These are phyloP conservation scores for Ceratobasidium sp. DNA, from an alignment of 1,284 basidiomycete genomes.

Conservation along the genomic window DNA sequence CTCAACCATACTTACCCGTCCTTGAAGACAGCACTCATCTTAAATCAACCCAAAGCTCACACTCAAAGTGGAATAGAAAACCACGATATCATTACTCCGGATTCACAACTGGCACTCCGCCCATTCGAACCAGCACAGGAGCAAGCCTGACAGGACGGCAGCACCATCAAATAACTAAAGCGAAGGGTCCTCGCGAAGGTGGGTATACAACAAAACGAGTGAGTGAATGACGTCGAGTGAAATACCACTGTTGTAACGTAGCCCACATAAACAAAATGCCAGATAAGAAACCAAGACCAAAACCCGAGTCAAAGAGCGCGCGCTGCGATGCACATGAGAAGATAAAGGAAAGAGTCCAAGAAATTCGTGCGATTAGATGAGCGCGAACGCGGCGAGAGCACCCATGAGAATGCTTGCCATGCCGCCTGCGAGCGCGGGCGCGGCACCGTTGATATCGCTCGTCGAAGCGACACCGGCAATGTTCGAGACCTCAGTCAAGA, in stretches of 20 bases:
- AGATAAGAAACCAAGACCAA: constrained; percentile 3
- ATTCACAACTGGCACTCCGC: too few species aligned
- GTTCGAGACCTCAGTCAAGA: constrained; percentile 54
- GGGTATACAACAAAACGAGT: constrained; percentile 36
- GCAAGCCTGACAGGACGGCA: too few species aligned
- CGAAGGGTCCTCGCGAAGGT: too few species aligned
- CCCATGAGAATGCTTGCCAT: constrained; percentile 17
- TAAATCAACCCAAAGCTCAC: too few species aligned
- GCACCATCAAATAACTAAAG: too few species aligned
- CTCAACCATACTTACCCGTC: too few species aligned
- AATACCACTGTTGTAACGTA: constrained; percentile 23
- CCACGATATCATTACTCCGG: too few species aligned
- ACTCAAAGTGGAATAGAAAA: too few species aligned
- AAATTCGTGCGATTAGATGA: constrained; percentile 8
- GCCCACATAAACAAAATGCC: constrained; percentile 4
- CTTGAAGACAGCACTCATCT: too few species aligned
- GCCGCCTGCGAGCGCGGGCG: constrained; percentile 1
- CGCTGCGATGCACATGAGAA: neutral
- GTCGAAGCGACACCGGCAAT: constrained; percentile 20
- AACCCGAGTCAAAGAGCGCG: constrained; percentile 9
- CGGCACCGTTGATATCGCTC: constrained; percentile 16
- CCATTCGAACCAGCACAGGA: too few species aligned
- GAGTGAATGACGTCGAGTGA: constrained; percentile 30
- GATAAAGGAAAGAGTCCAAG: constrained; percentile 20
- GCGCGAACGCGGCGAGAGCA: constrained; percentile 40